A percentile compares a stretch with the other conserved stretches of the same genome.
Evolutionary conservation across 2,329 filamentous ascomycete genomes (phyloP).

Genomic region (Exutisphaerella laricina): DNA sequence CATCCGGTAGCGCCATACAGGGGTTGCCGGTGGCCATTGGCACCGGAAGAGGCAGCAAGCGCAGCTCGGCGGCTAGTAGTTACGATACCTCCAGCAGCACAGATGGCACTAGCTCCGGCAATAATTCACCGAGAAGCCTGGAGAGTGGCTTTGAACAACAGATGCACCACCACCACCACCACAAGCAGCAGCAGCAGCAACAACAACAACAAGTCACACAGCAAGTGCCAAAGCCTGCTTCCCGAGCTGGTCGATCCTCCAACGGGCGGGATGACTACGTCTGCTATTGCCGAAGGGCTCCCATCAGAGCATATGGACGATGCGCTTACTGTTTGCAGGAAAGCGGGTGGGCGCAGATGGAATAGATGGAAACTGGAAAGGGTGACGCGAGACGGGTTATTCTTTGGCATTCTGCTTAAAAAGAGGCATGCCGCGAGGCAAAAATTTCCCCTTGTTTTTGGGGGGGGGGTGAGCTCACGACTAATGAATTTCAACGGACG

Average conservation of each 20-base stretch:
- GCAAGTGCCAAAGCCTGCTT: constrained; percentile 16
- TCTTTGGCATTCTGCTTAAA: no score
- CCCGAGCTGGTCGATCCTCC: constrained; percentile 1
- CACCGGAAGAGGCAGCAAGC: constrained; percentile 49
- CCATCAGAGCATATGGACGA: constrained; percentile 38
- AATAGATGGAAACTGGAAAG: no score
- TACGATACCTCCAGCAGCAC: constrained; percentile 49
- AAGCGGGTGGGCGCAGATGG: constrained; percentile 37
- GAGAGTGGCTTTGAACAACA: constrained; percentile 41
- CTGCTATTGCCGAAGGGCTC: constrained; percentile 34
- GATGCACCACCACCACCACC: no score
- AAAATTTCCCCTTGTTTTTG: no score
- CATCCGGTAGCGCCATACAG: constrained; percentile 46
- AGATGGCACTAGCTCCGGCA: constrained; percentile 43
- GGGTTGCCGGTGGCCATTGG: constrained; percentile 61
- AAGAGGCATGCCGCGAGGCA: no score
- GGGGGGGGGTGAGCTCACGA: no score
- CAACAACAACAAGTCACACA: constrained; percentile 20
- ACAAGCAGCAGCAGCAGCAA: no score
- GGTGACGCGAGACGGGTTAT: no score
- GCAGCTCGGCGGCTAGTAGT: constrained; percentile 40
- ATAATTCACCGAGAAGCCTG: constrained; percentile 49
- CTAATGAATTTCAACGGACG: no score
- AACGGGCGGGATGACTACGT: constrained; percentile 21
- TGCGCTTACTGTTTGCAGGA: constrained; percentile 40